These are phyloP conservation scores for Phytopythium chamaehyphon DNA, from an alignment of 352 stramenopile genomes.

Conservation along the genomic window DNA sequence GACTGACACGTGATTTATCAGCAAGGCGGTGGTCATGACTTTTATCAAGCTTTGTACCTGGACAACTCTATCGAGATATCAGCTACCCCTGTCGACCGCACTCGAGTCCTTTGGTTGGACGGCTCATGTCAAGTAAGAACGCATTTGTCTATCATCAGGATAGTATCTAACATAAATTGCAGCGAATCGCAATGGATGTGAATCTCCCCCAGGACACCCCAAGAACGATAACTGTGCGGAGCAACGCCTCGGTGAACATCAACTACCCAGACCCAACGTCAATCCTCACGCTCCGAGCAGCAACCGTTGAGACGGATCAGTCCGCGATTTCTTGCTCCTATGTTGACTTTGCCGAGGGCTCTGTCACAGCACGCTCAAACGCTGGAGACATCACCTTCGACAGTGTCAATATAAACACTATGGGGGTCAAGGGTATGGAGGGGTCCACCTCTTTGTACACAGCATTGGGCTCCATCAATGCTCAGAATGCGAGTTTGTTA, in stretches of 20 bases:
- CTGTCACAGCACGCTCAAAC: slow-evolving; percentile 32
- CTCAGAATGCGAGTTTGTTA: slow-evolving; percentile 40
- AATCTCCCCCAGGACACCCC: slow-evolving; percentile 20
- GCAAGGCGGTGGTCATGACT: slow-evolving; percentile 9
- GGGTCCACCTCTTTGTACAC: slow-evolving; percentile 32
- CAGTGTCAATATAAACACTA: slow-evolving; percentile 38
- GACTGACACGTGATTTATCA: slow-evolving; percentile 12
- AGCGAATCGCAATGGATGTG: slow-evolving; percentile 46
- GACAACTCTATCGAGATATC: slow-evolving; percentile 23
- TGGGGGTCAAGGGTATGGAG: slow-evolving; percentile 16
- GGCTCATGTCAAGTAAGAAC: slow-evolving; percentile 63
- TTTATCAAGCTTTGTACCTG: slow-evolving; percentile 26
- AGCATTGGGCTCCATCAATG: slow-evolving; percentile 35
- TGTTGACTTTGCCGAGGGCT: slow-evolving; percentile 26
- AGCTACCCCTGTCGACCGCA: slow-evolving; percentile 26
- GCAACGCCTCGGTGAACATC: slow-evolving; percentile 52
- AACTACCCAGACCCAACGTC: slow-evolving; percentile 16
- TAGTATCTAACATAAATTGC: neutral
- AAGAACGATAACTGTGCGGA: slow-evolving; percentile 30
- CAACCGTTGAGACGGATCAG: slow-evolving; percentile 37
- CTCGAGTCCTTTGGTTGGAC: slow-evolving; percentile 63
- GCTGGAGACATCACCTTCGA: slow-evolving; percentile 49
- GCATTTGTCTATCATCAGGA: no score
- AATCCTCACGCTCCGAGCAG: slow-evolving; percentile 19
- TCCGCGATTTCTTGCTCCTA: slow-evolving; percentile 44